A percentile compares a stretch with the other conserved stretches of the same genome.
phyloP scores from a whole-genome alignment of 768 basidiomycete species.

The Tylopilus balloui region DNA sequence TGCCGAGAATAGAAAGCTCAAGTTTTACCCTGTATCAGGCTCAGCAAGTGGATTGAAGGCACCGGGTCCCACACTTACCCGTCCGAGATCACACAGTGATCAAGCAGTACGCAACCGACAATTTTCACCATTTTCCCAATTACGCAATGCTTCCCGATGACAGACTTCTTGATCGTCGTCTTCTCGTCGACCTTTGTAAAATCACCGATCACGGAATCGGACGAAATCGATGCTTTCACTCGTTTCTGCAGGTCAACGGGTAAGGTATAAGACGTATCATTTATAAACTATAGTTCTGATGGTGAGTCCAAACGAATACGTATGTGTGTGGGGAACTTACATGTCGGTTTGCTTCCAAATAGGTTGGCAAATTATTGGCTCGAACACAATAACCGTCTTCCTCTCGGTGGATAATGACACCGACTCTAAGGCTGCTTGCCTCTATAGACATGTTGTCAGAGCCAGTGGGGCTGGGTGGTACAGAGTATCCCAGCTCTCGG shows the following conservation, averaged over 20 bases:
- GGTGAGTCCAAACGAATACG: constrained; percentile 13
- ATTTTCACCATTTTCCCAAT: constrained; percentile 86
- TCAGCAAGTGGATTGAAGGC: constrained; percentile 2
- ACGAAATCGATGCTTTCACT: constrained; percentile 74
- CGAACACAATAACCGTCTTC: constrained; percentile 57
- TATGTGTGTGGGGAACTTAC: constrained; percentile 38
- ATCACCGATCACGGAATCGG: constrained; percentile 75
- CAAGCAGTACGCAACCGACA: constrained; percentile 75
- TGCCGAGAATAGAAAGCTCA: constrained; percentile 72
- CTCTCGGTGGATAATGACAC: constrained; percentile 55
- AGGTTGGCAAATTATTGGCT: constrained; percentile 71
- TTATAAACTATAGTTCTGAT: constrained; percentile 38
- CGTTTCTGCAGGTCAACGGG: constrained; percentile 60
- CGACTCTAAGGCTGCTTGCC: constrained; percentile 54
- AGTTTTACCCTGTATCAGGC: constrained; percentile 55
- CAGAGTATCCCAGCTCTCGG: constrained; percentile 35
- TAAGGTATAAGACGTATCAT: constrained; percentile 46
- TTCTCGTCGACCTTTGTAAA: constrained; percentile 81
- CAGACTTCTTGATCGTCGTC: constrained; percentile 72
- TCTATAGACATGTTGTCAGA: constrained; percentile 34
- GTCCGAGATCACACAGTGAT: constrained; percentile 85
- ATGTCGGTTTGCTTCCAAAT: constrained; percentile 76
- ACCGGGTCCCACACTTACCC: constrained; percentile 45
- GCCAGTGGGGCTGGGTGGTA: constrained; percentile 43
- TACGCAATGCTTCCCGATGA: constrained; percentile 78